A percentile compares a stretch with the other conserved stretches of the same genome.
Evolutionary conservation across 768 basidiomycete species (phyloP).

Genomic region (Calocera viscosa): DNA sequence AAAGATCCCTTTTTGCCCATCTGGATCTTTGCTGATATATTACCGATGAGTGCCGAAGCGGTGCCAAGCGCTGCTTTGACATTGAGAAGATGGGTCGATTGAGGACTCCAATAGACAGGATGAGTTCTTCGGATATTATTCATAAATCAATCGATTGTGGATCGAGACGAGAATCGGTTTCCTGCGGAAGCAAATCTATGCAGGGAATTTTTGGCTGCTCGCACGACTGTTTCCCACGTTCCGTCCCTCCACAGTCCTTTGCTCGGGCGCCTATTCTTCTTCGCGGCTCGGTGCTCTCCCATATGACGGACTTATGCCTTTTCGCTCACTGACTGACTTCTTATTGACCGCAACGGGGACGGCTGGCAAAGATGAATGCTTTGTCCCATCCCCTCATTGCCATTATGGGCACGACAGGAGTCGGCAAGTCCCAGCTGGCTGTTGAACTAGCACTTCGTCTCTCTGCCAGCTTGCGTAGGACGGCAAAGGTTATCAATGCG

Average conservation of each 20-base stretch:
- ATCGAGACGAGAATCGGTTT: too few species aligned
- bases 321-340: too few species aligned
- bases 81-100: too few species aligned
- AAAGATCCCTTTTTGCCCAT: too few species aligned
- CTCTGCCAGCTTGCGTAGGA: neutral
- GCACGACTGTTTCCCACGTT: neutral
- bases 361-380: neutral
- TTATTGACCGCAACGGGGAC: neutral
- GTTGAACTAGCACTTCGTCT: slow-evolving; percentile 64
- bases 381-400: slow-evolving; percentile 51
- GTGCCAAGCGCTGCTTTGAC: too few species aligned
- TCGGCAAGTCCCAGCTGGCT: slow-evolving; percentile 87
- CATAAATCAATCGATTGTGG: too few species aligned
- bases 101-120: too few species aligned
- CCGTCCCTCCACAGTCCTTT: neutral
- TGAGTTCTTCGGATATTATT: too few species aligned
- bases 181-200: neutral
- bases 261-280: neutral
- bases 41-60: too few species aligned
- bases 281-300: neutral
- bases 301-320: neutral
- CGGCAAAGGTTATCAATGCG: slow-evolving; percentile 75
- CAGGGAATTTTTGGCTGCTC: neutral
- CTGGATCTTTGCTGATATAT: too few species aligned
- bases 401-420: slow-evolving; percentile 86